These are phyloP conservation scores for Salix exigua DNA, from an alignment of 345 rosid species.

Conservation along the genomic window DNA sequence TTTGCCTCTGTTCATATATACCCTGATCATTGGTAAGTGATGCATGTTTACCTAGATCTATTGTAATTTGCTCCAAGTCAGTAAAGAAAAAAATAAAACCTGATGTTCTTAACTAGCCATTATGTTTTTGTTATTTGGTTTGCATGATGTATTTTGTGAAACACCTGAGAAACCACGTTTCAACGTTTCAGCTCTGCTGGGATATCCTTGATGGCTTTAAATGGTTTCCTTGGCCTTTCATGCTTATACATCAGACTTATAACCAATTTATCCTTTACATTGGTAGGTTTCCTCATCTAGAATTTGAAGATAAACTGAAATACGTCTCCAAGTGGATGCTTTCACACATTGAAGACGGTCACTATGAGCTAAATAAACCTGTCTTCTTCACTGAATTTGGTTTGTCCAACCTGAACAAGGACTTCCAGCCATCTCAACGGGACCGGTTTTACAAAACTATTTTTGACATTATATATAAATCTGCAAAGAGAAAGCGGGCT, in stretches of 20 bases:
- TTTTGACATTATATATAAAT: slow-evolving; percentile 53
- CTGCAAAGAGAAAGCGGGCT: slow-evolving; percentile 63
- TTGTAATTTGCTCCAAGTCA: background rate
- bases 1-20: slow-evolving; percentile 92
- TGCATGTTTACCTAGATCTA: background rate
- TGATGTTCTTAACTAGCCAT: background rate
- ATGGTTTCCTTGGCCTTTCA: background rate
- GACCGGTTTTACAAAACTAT: slow-evolving; percentile 53
- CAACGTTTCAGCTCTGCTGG: background rate
- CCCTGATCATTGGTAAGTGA: slow-evolving; percentile 84
- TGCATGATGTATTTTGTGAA: too few relatives aligned
- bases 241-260: background rate
- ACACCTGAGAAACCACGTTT: too few relatives aligned
- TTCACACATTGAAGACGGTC: slow-evolving; percentile 88
- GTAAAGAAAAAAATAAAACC: too few relatives aligned
- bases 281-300: slow-evolving; percentile 60
- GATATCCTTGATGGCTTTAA: background rate
- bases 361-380: slow-evolving; percentile 69
- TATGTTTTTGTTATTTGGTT: too few relatives aligned
- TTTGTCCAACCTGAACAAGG: slow-evolving; percentile 66
- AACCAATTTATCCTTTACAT: slow-evolving; percentile 7
- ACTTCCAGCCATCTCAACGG: slow-evolving; percentile 57
- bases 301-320: slow-evolving; percentile 58
- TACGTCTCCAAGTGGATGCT: slow-evolving; percentile 75
- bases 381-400: slow-evolving; percentile 86